These are phyloP conservation scores for Pseudozyma sp. DNA, from an alignment of 1,284 basidiomycete genomes.

Conservation along the genomic window DNA sequence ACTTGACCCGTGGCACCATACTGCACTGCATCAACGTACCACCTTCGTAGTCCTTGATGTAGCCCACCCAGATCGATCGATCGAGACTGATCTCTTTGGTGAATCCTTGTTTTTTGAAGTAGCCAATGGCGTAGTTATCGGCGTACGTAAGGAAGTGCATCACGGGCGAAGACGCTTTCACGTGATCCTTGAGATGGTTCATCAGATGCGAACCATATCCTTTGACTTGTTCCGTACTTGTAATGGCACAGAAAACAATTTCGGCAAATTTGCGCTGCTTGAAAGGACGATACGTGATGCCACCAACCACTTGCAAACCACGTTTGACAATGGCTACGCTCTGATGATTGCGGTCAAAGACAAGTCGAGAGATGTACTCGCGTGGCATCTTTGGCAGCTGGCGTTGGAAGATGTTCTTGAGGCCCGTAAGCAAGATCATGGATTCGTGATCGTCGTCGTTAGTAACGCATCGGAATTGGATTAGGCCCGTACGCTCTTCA, in stretches of 20 bases:
- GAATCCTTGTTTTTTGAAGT: conserved; percentile 96
- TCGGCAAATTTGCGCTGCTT: conserved; percentile 94
- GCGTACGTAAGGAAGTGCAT: conserved; percentile 97
- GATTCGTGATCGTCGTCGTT: conserved; percentile 79
- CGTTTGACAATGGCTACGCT: conserved; percentile 94
- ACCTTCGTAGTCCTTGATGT: conserved; percentile 99
- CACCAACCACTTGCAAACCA: conserved; percentile 95
- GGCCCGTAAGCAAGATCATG: conserved; percentile 86
- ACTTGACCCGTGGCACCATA: conserved; percentile 90
- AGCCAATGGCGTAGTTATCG: conserved; percentile 98
- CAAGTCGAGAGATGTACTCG: conserved; percentile 96
- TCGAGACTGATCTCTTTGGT: conserved; percentile 95
- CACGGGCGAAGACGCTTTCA: conserved; percentile 82
- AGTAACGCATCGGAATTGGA: conserved; percentile 85
- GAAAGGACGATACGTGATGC: conserved; percentile 97
- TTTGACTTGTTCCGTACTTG: conserved; percentile 96
- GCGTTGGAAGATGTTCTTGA: conserved; percentile 96
- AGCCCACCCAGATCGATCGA: conserved; percentile 93
- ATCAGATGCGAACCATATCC: conserved; percentile 98
- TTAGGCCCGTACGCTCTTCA: conserved; percentile 86
- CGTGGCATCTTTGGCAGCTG: conserved; percentile 99
- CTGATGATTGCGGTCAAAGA: conserved; percentile 91
- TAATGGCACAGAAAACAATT: conserved; percentile 98
- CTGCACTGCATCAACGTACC: conserved; percentile 99
- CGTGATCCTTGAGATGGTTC: conserved; percentile 98